phyloP scores from a whole-genome alignment of 1,284 basidiomycete genomes.

The Stygiomarasmius scandens region DNA sequence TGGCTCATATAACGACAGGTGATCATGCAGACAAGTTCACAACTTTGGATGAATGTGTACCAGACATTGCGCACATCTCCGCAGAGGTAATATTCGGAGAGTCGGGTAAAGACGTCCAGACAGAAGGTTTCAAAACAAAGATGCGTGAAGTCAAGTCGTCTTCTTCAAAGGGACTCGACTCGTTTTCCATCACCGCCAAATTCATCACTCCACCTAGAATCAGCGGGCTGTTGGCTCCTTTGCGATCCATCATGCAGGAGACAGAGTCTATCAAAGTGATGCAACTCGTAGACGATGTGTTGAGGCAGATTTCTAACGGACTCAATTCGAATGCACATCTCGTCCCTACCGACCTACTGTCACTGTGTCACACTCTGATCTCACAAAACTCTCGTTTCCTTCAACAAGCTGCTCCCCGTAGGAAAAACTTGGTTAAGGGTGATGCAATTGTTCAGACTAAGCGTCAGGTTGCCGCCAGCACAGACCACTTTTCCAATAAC shows the following conservation, averaged over 20 bases:
- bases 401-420: conserved; percentile 52
- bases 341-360: conserved; percentile 71
- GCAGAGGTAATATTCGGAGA: conserved; percentile 95
- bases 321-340: conserved; percentile 85
- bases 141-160: conserved; percentile 88
- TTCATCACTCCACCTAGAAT: conserved; percentile 78
- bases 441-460: conserved; percentile 81
- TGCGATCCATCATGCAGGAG: conserved; percentile 86
- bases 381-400: conserved; percentile 89
- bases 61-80: conserved; percentile 79
- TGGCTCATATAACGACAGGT: conserved; percentile 76
- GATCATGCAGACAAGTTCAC: conserved; percentile 57
- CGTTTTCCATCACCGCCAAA: conserved; percentile 81
- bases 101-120: conserved; percentile 87
- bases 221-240: conserved; percentile 76
- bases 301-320: conserved; percentile 83
- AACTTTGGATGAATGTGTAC: conserved; percentile 78
- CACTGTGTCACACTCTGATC: conserved; percentile 88
- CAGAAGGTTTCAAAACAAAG: conserved; percentile 94
- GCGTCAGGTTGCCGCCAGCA: conserved; percentile 57
- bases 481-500: conserved; percentile 82
- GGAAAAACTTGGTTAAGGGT: conserved; percentile 46
- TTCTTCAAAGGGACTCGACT: conserved; percentile 80
- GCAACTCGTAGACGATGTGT: conserved; percentile 86
- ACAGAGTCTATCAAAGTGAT: conserved; percentile 85